phyloP scores from a whole-genome alignment of 768 basidiomycete species.

The Psilocybe cubensis region DNA sequence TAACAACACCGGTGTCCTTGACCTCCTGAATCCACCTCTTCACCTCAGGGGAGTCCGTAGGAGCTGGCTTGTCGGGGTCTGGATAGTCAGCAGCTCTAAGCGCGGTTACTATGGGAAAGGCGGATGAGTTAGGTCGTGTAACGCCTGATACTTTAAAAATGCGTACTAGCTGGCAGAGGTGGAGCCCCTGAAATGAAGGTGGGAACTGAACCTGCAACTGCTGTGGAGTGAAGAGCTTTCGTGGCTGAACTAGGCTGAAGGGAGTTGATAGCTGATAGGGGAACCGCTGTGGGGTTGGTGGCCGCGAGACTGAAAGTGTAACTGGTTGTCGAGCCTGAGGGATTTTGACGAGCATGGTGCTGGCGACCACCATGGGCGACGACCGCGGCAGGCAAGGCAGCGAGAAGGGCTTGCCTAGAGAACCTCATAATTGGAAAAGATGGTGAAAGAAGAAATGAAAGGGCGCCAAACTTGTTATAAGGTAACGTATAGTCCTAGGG shows the following conservation, averaged over 20 bases:
- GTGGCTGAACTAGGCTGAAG: constrained; percentile 46
- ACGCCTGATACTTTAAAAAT: not conserved
- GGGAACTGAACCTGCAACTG: constrained; percentile 52
- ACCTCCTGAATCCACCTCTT: constrained; percentile 75
- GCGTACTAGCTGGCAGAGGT: constrained; percentile 55
- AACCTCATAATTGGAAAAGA: constrained; percentile 36
- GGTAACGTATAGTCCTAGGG: not conserved
- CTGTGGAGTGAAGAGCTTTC: constrained; percentile 46
- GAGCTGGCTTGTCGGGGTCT: constrained; percentile 59
- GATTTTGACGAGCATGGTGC: constrained; percentile 27
- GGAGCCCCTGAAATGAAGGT: constrained; percentile 60
- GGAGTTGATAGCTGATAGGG: constrained; percentile 52
- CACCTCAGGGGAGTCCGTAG: constrained; percentile 64
- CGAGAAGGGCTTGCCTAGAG: constrained; percentile 29
- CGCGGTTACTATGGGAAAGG: constrained; percentile 38
- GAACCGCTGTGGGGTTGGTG: constrained; percentile 65
- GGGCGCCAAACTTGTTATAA: not conserved
- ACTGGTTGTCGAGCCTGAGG: not conserved
- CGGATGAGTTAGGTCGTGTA: not conserved
- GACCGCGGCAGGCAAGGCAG: constrained; percentile 43
- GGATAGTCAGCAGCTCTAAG: constrained; percentile 62
- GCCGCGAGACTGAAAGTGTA: constrained; percentile 22
- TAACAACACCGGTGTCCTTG: constrained; percentile 48
- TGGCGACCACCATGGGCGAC: constrained; percentile 37
- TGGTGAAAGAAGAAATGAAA: constrained; percentile 15